Evolutionary conservation across 495 filamentous ascomycete species (phyloP).

Genomic region (Neurospora tetrasperma): DNA sequence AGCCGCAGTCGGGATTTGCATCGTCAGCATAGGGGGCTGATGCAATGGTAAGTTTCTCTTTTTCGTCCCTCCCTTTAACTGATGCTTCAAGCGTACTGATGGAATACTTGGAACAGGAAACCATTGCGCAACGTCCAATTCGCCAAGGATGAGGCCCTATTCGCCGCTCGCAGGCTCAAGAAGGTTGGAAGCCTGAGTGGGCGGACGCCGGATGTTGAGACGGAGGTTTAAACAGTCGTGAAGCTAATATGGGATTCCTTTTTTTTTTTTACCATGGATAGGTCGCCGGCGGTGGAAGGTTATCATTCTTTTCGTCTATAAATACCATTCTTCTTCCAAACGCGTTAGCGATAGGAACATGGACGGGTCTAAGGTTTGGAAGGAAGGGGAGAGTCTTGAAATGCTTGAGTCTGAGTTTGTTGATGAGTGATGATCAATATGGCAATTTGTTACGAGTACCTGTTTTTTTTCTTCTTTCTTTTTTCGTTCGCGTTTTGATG

Average conservation of each 20-base stretch:
- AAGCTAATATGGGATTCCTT: not conserved
- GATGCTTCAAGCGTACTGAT: too few species aligned
- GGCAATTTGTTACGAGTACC: not conserved
- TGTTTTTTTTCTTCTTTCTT: not conserved
- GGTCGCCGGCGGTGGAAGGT: not conserved
- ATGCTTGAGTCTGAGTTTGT: not conserved
- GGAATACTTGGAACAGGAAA: conserved; percentile 18
- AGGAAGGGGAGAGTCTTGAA: not conserved
- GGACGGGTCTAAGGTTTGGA: not conserved
- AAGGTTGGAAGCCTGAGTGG: conserved; percentile 48
- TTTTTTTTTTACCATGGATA: not conserved
- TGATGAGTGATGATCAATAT: not conserved
- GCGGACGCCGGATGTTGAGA: conserved; percentile 62
- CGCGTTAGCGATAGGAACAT: not conserved
- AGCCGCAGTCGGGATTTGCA: conserved; percentile 45
- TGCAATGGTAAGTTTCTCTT: conserved; percentile 53
- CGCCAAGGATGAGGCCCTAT: conserved; percentile 58
- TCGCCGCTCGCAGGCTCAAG: conserved; percentile 47
- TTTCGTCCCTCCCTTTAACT: too few species aligned
- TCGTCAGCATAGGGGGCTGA: conserved; percentile 58
- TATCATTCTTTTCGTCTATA: not conserved
- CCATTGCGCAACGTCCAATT: conserved; percentile 60
- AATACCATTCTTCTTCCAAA: not conserved
- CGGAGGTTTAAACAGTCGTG: conserved; percentile 32
- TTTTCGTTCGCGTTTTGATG: not conserved